Percentiles rank a stretch among this genome's conserved stretches.
Evolutionary conservation across 768 basidiomycete genomes (phyloP).

Genomic region (Rhodotorula graminis): DNA sequence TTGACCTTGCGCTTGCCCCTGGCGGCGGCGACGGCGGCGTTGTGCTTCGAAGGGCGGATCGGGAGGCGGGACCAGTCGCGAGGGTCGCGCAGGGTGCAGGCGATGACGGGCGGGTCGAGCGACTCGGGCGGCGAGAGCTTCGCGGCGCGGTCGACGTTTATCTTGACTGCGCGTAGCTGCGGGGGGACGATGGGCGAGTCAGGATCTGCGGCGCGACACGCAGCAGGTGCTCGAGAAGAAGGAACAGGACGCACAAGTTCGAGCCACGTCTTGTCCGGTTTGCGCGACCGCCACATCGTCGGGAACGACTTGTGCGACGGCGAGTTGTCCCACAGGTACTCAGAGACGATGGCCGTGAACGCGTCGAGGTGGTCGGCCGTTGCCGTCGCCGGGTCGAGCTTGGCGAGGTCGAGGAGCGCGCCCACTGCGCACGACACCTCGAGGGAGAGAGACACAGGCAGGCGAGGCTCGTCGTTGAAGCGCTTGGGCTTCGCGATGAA

Average conservation of each 20-base stretch:
- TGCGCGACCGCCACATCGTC: too few species aligned
- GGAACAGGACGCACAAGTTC: background rate
- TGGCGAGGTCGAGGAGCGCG: background rate
- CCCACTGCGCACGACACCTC: background rate
- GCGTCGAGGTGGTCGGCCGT: background rate
- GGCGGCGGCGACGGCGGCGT: too few species aligned
- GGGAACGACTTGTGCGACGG: too few species aligned
- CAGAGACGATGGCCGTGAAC: rapidly evolving
- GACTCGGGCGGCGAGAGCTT: background rate
- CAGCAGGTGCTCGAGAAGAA: too few species aligned
- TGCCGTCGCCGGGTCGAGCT: background rate
- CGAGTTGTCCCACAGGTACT: constrained; percentile 12
- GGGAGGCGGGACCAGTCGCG: too few species aligned
- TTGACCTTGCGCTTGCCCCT: too few species aligned
- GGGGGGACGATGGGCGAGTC: background rate
- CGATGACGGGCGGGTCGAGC: background rate
- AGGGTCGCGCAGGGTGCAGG: background rate
- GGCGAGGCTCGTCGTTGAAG: background rate
- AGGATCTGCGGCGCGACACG: background rate
- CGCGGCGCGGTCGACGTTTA: background rate
- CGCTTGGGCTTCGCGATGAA: background rate
- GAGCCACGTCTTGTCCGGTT: background rate
- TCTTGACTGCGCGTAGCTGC: background rate
- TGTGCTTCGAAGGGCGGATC: too few species aligned
- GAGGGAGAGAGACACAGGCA: background rate